A percentile compares a stretch with the other conserved stretches of the same genome.
These are phyloP conservation scores for Acrocalymma vagum DNA, from an alignment of 2,329 filamentous ascomycete species.

Conservation along the genomic window DNA sequence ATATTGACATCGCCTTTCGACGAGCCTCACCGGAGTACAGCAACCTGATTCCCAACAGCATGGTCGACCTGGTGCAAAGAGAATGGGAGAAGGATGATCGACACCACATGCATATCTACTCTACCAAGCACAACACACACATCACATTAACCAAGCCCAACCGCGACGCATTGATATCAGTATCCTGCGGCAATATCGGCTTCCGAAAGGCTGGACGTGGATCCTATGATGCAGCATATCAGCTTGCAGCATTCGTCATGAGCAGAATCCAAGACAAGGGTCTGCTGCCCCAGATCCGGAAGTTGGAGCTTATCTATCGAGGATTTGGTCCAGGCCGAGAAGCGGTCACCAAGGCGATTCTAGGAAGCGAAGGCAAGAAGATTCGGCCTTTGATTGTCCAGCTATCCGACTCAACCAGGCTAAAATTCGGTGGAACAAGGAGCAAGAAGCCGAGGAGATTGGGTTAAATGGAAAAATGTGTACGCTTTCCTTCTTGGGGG, in stretches of 20 bases:
- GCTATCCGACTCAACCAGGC: constrained; percentile 83
- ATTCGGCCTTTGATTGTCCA: constrained; percentile 78
- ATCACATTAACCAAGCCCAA: constrained; percentile 88
- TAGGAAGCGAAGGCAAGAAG: constrained; percentile 83
- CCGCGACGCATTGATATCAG: constrained; percentile 78
- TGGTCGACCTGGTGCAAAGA: constrained; percentile 24
- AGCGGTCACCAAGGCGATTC: constrained; percentile 85
- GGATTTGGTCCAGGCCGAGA: constrained; percentile 90
- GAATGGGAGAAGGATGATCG: constrained; percentile 61
- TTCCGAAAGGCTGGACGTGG: constrained; percentile 84
- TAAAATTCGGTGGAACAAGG: constrained; percentile 96
- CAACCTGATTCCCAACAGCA: constrained; percentile 28
- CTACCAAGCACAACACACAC: constrained; percentile 94
- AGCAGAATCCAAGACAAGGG: constrained; percentile 84
- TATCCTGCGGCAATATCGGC: constrained; percentile 89
- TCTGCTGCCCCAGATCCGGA: constrained; percentile 76
- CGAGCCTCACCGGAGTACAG: constrained; percentile 19
- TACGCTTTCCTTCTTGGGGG: too few relatives aligned
- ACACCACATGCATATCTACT: constrained; percentile 87
- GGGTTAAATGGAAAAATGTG: constrained; percentile 58
- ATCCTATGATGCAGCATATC: constrained; percentile 91
- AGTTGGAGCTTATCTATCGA: constrained; percentile 81
- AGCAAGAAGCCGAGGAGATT: constrained; percentile 85
- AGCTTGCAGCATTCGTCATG: constrained; percentile 84
- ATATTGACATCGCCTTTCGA: constrained; percentile 23